phyloP scores from a whole-genome alignment of 306 rosid species.

The Malus sieversii region DNA sequence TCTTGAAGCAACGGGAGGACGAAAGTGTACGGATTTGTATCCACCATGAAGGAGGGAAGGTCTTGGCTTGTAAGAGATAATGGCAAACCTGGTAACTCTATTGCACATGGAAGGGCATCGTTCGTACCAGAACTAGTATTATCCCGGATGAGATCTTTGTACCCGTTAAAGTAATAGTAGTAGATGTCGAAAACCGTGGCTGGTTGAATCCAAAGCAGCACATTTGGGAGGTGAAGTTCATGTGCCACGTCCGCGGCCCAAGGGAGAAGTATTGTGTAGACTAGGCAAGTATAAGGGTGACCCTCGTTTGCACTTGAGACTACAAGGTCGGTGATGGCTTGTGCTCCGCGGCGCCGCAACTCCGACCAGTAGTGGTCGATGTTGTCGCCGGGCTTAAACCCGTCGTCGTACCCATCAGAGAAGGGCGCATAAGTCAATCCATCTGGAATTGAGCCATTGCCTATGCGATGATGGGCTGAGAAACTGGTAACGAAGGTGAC shows the following conservation, averaged over 20 bases:
- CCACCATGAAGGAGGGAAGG: conserved; percentile 27
- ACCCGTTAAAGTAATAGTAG: conserved; percentile 29
- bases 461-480: conserved; percentile 9
- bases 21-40: neutral
- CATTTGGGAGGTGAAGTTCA: conserved; percentile 13
- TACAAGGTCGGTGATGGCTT: conserved; percentile 14
- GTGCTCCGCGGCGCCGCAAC: conserved; percentile 13
- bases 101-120: neutral
- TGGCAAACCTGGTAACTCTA: conserved; percentile 23
- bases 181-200: conserved; percentile 30
- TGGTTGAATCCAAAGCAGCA: conserved; percentile 34
- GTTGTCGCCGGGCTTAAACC: conserved; percentile 6
- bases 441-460: neutral
- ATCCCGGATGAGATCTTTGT: neutral
- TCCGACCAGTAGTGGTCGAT: neutral
- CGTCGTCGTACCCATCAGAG: conserved; percentile 34
- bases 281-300: conserved; percentile 15
- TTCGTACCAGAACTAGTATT: neutral
- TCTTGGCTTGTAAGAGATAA: conserved; percentile 6
- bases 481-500: conserved; percentile 24
- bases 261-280: conserved; percentile 17
- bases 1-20: neutral
- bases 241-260: conserved; percentile 27
- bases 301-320: neutral
- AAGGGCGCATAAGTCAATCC: conserved; percentile 18